A percentile compares a stretch with the other conserved stretches of the same genome.
These are phyloP conservation scores for Cutaneotrichosporon cavernicola DNA, from an alignment of 1,284 basidiomycete species.

Conservation along the genomic window DNA sequence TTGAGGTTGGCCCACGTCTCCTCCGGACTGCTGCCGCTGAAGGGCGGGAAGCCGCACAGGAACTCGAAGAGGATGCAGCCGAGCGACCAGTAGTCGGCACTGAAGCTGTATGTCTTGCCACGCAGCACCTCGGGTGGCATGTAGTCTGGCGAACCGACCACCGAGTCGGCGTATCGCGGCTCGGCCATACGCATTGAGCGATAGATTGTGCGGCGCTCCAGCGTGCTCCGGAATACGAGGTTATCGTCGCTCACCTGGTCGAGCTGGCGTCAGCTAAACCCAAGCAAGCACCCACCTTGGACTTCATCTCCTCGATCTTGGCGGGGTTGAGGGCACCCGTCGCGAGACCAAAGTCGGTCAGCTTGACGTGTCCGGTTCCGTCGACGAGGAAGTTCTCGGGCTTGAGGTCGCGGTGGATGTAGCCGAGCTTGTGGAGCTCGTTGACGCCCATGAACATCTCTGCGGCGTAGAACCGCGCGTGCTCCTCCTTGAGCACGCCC, in stretches of 20 bases:
- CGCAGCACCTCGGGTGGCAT: slow-evolving; percentile 77
- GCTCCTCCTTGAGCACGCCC: slow-evolving; percentile 91
- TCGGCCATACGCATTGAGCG: slow-evolving; percentile 88
- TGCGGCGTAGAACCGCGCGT: slow-evolving; percentile 89
- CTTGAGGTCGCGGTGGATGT: slow-evolving; percentile 93
- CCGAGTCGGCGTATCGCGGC: slow-evolving; percentile 92
- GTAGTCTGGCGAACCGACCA: slow-evolving; percentile 98
- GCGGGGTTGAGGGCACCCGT: slow-evolving; percentile 94
- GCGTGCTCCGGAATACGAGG: slow-evolving; percentile 84
- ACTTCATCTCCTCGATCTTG: slow-evolving; percentile 89
- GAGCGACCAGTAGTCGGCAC: slow-evolving; percentile 97
- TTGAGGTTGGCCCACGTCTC: slow-evolving; percentile 99
- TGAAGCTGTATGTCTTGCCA: slow-evolving; percentile 89
- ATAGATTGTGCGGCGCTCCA: slow-evolving; percentile 93
- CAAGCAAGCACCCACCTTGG: slow-evolving; percentile 63
- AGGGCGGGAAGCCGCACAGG: slow-evolving; percentile 92
- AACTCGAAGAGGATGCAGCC: slow-evolving; percentile 99
- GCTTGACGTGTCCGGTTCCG: slow-evolving; percentile 91
- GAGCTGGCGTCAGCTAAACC: slow-evolving; percentile 58
- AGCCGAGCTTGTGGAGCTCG: slow-evolving; percentile 90
- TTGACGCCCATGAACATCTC: slow-evolving; percentile 93
- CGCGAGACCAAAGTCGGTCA: slow-evolving; percentile 97
- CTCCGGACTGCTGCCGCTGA: slow-evolving; percentile 86
- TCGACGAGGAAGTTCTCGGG: slow-evolving; percentile 99
- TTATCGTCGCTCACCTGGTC: slow-evolving; percentile 96